Base-by-base conservation (phyloP, 495 filamentous ascomycete genomes). In the Daldinia childiae region DNA sequence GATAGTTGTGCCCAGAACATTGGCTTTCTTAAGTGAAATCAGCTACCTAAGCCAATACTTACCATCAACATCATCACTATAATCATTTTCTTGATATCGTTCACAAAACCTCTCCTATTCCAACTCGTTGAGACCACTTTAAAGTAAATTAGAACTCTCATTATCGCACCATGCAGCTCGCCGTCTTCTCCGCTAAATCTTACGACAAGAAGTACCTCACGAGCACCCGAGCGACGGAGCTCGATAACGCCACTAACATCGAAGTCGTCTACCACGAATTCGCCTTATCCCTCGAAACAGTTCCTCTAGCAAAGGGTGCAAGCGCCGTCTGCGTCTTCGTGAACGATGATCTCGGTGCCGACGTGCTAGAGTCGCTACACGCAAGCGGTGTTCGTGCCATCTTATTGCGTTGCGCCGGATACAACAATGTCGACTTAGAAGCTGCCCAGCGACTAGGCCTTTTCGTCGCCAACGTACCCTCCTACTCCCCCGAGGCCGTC, bases 401-500 rank as follows among this genome's bases (percentile, higher is more conserved):
- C 69, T 82, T 90, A 19, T 85, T 92, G 56, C 88, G 90, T 72
- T 92, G 90, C 78, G 90, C 90, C 0, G 90, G 90, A 36, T 91
- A 83, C 82, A 92, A 92, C 77, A 89, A 91, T 74, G 83, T 92
- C 64, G 86, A 91, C 74, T 82, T 92, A 14, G 36, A 45, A 7
- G 76, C 80, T 0, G 90, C 90, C 66, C 81, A 87, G 66, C 68
- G 72, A 24, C 82, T 90, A 3, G 86, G 86, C 43, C 73, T 92
- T 74, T 87, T 89, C 75, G 89, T 92, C 56, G 89, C 87, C 64
- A 87, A 87, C 61, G 90, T 92, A 21, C 89, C 89, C 0, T 82
- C 89, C 1, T 92, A 92, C 77, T 88, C 87, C 4, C 90, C 90
- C 64, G 90, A 91, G 71, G 88, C 90, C 4, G 90, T 92, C 3